These are phyloP conservation scores for Alternaria hordeiaustralica DNA, from an alignment of 2,329 filamentous ascomycete species.

Conservation along the genomic window DNA sequence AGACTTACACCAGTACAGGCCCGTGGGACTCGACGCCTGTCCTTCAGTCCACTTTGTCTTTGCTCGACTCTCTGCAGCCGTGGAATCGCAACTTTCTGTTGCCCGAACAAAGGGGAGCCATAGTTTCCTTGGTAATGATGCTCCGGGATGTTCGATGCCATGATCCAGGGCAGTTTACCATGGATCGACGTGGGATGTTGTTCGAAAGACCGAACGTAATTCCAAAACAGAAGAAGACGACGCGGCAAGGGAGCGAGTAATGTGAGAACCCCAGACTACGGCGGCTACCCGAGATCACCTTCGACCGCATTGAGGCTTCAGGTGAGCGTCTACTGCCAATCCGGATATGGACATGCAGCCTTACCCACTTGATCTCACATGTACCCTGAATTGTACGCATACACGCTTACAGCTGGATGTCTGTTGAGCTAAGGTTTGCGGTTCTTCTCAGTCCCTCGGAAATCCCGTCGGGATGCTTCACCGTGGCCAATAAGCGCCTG, in stretches of 20 bases:
- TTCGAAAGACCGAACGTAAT: conserved; percentile 5
- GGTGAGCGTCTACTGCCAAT: conserved; percentile 10
- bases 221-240: conserved; percentile 4
- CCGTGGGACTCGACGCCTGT: conserved; percentile 34
- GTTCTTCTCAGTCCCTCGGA: conserved; percentile 1
- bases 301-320: conserved; percentile 17
- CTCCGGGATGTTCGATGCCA: conserved; percentile 17
- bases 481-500: conserved; percentile 7
- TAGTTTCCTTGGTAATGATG: conserved; percentile 9
- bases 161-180: conserved; percentile 5
- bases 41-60: conserved; percentile 19
- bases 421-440: conserved; percentile 6
- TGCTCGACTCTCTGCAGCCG: conserved; percentile 30
- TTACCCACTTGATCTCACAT: background rate
- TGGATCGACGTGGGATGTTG: conserved; percentile 7
- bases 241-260: conserved; percentile 4
- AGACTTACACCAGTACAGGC: conserved; percentile 39
- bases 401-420: background rate
- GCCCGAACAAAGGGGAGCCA: conserved; percentile 12
- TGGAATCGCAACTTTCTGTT: conserved; percentile 42
- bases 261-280: background rate
- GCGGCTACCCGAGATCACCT: conserved; percentile 1
- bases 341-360: conserved; percentile 10
- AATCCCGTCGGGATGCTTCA: conserved; percentile 3
- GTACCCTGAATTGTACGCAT: conserved; percentile 2